Percentiles rank a stretch among this genome's conserved stretches.
Conservation (phyloP, 805 yeast genomes). For the Sporopachydermia lactativora region DNA sequence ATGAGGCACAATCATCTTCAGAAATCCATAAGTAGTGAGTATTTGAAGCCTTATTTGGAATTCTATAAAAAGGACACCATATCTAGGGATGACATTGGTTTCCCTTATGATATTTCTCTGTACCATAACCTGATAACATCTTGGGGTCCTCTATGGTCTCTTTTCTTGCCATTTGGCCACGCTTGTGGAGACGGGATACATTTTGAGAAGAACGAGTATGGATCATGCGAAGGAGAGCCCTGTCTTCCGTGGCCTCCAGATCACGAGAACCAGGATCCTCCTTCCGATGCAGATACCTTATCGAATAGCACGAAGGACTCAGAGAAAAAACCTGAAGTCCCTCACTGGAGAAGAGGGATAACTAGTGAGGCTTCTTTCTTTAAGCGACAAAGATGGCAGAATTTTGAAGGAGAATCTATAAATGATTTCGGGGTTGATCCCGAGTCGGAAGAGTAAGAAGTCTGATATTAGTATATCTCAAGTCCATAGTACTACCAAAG, state of each 20-base stretch:
- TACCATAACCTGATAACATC: conserved; percentile 35
- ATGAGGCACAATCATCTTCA: conserved; percentile 23
- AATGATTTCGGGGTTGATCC: conserved; percentile 82
- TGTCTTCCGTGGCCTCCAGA: conserved; percentile 92
- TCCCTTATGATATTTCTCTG: conserved; percentile 72
- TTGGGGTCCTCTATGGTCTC: conserved; percentile 48
- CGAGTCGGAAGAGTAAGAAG: conserved; percentile 35
- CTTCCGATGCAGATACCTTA: conserved; percentile 7
- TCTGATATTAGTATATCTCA: no score
- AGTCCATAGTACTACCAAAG: no score
- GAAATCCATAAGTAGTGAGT: neutral
- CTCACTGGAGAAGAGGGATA: conserved; percentile 17
- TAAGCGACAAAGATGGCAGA: conserved; percentile 44
- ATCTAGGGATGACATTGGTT: conserved; percentile 42
- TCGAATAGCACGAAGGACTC: neutral
- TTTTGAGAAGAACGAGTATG: conserved; percentile 40
- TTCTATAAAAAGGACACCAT: neutral
- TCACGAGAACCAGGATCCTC: conserved; percentile 35
- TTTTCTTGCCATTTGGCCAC: conserved; percentile 61
- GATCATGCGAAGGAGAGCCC: conserved; percentile 27
- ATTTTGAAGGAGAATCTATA: conserved; percentile 71
- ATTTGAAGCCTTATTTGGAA: neutral
- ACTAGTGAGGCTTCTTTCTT: conserved; percentile 16
- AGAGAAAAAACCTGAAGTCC: conserved; percentile 18
- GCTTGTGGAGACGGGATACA: conserved; percentile 47